Percentiles rank a stretch among this genome's conserved stretches.
Evolutionary conservation across 305 asterid genomes (phyloP).

Genomic region (Fraxinus greggii): DNA sequence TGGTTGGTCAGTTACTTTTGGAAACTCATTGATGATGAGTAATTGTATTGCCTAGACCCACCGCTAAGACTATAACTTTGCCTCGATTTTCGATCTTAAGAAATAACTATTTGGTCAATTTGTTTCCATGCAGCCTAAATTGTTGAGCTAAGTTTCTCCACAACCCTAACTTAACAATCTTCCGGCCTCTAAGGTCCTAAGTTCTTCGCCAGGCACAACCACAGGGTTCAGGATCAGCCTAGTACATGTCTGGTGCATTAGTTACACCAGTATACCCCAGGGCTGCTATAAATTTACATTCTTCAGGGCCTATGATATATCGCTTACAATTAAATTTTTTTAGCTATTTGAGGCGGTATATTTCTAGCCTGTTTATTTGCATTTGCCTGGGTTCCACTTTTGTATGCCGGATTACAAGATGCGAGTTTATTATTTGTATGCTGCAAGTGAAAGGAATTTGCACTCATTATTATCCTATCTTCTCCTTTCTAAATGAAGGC

Average conservation of each 20-base stretch:
- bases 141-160: background rate
- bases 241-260: background rate
- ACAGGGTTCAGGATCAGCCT: background rate
- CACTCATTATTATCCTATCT: background rate
- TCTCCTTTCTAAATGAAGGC: background rate
- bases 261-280: background rate
- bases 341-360: background rate
- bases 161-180: background rate
- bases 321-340: background rate
- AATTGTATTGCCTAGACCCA: background rate
- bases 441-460: background rate
- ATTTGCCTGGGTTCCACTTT: background rate
- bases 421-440: background rate
- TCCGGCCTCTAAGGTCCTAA: background rate
- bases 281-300: background rate
- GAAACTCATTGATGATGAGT: background rate
- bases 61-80: background rate
- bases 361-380: background rate
- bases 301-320: background rate
- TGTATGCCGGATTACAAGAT: background rate
- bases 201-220: background rate
- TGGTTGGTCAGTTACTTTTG: background rate
- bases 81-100: background rate
- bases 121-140: background rate
- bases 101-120: background rate